Percentiles rank a stretch among this genome's conserved stretches.
Conservation (phyloP, 441 rosid genomes). For the Arabidopsis hybrid region DNA sequence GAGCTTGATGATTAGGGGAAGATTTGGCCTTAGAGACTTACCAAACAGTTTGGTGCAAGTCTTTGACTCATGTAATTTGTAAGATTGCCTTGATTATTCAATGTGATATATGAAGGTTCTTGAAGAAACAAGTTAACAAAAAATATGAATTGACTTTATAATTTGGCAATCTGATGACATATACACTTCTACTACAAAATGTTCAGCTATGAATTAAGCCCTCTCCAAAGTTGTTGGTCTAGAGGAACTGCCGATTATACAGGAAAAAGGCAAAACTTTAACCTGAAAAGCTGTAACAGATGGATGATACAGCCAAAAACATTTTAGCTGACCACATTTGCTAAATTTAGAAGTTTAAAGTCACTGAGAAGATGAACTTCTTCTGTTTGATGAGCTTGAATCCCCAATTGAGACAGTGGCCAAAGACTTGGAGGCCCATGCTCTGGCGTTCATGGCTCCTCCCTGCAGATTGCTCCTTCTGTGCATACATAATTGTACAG, state of each 20-base stretch:
- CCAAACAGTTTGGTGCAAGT: constrained; percentile 16
- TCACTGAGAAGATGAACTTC: constrained; percentile 41
- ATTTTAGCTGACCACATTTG: constrained; percentile 25
- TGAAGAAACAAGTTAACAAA: constrained; percentile 32
- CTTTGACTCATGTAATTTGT: constrained; percentile 18
- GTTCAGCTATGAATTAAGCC: constrained; percentile 42
- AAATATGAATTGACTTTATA: constrained; percentile 38
- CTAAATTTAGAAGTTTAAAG: constrained; percentile 3
- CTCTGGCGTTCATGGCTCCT: constrained; percentile 88
- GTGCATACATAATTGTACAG: constrained; percentile 58
- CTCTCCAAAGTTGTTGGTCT: constrained; percentile 19
- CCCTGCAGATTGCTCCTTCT: constrained; percentile 85
- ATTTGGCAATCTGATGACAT: constrained; percentile 35
- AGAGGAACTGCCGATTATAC: constrained; percentile 30
- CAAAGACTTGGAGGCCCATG: constrained; percentile 95
- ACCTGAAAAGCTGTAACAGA: constrained; percentile 30
- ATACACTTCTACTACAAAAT: constrained; percentile 43
- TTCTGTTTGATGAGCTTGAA: constrained; percentile 65
- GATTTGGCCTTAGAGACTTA: background rate
- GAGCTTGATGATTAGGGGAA: constrained; percentile 37
- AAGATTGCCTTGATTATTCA: constrained; percentile 1
- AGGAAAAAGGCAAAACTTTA: constrained; percentile 31
- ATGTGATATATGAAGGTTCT: constrained; percentile 6
- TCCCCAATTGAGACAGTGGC: constrained; percentile 92
- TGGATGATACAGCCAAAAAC: constrained; percentile 23